phyloP scores from a whole-genome alignment of 2,329 filamentous ascomycete genomes.

The Colletotrichum echinochloae region DNA sequence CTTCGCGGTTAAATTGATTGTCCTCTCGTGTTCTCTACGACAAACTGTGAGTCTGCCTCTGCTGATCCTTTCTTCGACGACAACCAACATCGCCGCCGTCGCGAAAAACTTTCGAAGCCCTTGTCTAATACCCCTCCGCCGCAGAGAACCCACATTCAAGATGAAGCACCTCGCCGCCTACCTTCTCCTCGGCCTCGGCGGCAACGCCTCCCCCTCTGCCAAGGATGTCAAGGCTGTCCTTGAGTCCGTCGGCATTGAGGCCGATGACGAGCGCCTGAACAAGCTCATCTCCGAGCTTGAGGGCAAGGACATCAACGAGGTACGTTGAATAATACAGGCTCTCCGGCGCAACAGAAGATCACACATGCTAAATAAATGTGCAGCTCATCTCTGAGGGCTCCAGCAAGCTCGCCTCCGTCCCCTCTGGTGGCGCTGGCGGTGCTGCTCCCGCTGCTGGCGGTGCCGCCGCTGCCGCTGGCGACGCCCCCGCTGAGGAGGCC shows the following conservation, averaged over 20 bases:
- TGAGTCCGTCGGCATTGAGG: slow-evolving; percentile 93
- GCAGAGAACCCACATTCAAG: slow-evolving; percentile 66
- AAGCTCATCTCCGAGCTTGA: slow-evolving; percentile 91
- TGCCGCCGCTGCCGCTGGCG: slow-evolving; percentile 74
- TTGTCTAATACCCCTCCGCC: slow-evolving; percentile 36
- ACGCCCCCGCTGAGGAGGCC: slow-evolving; percentile 71
- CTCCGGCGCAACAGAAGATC: neutral
- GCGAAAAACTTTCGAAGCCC: slow-evolving; percentile 33
- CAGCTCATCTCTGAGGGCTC: slow-evolving; percentile 93
- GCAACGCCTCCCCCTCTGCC: slow-evolving; percentile 90
- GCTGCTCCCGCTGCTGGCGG: slow-evolving; percentile 75
- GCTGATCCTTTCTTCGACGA: neutral
- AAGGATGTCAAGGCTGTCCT: slow-evolving; percentile 90
- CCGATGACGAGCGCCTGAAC: slow-evolving; percentile 86
- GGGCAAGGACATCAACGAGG: slow-evolving; percentile 94
- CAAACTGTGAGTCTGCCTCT: slow-evolving; percentile 51
- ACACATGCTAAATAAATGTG: slow-evolving; percentile 29
- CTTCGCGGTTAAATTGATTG: slow-evolving; percentile 99
- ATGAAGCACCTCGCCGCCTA: slow-evolving; percentile 99
- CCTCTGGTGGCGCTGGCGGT: slow-evolving; percentile 87
- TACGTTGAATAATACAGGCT: slow-evolving; percentile 57
- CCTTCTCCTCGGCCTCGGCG: slow-evolving; percentile 94
- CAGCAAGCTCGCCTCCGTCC: slow-evolving; percentile 96
- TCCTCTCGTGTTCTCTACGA: slow-evolving; percentile 81
- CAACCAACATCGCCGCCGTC: neutral